Evolutionary conservation across 257 asterid genomes (phyloP).

Genomic region (Capsicum pubescens): DNA sequence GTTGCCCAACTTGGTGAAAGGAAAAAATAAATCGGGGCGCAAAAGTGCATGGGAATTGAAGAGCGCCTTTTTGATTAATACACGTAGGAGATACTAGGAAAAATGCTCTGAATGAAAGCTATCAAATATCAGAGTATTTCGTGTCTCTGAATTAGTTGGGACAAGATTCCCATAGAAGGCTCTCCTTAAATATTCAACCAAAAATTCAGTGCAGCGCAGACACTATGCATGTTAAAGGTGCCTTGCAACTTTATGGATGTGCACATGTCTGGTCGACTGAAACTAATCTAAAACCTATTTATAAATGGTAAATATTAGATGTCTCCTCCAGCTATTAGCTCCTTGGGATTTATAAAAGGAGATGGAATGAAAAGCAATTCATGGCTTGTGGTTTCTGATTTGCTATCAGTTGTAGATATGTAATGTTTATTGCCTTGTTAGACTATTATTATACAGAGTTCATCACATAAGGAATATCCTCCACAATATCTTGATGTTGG

Average conservation of each 20-base stretch:
- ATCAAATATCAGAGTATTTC: background rate
- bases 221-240: background rate
- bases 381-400: slow-evolving; percentile 21
- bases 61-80: background rate
- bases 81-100: background rate
- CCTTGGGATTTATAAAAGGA: background rate
- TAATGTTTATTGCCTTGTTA: background rate
- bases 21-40: background rate
- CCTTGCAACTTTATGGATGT: slow-evolving; percentile 10
- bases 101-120: background rate
- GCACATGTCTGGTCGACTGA: background rate
- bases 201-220: background rate
- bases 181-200: background rate
- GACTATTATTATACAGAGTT: background rate
- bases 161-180: background rate
- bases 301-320: background rate
- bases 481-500: slow-evolving; percentile 5
- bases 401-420: background rate
- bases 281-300: background rate
- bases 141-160: background rate
- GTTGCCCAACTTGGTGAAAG: background rate
- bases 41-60: background rate
- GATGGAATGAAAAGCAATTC: background rate
- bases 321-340: background rate
- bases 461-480: background rate